phyloP scores from a whole-genome alignment of 352 stramenopile genomes.

The Pythium periplocum region DNA sequence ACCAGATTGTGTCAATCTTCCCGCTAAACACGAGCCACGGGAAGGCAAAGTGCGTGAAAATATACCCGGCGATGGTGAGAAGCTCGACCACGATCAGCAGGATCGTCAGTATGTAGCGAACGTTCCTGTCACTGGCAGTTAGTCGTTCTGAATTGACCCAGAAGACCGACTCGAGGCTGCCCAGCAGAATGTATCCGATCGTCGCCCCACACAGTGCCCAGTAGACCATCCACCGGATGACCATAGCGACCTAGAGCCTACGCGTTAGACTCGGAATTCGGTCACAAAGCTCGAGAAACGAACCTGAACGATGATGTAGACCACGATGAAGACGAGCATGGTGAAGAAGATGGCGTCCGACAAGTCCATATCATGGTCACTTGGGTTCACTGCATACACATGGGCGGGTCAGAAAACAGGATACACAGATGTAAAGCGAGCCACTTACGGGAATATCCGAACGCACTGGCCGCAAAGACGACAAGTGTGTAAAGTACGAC shows the following conservation, averaged over 20 bases:
- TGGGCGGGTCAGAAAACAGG: too few species aligned
- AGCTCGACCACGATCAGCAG: constrained; percentile 32
- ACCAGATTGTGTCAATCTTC: constrained; percentile 26
- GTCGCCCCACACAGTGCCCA: constrained; percentile 37
- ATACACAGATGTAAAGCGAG: too few species aligned
- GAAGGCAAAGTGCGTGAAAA: constrained; percentile 46
- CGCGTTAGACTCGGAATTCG: too few species aligned
- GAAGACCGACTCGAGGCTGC: constrained; percentile 26
- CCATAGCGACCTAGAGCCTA: constrained; percentile 18
- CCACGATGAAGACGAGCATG: background rate
- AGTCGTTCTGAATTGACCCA: constrained; percentile 31
- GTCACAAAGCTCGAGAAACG: too few species aligned
- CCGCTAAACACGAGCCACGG: constrained; percentile 34
- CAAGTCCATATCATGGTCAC: background rate
- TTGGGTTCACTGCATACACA: background rate
- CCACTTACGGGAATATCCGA: constrained; percentile 3
- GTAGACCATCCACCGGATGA: constrained; percentile 57
- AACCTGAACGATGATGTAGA: constrained; percentile 20
- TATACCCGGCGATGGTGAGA: constrained; percentile 35
- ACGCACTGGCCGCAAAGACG: constrained; percentile 17
- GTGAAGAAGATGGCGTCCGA: background rate
- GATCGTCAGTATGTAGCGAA: constrained; percentile 21
- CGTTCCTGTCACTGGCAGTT: constrained; percentile 22
- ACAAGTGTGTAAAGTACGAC: constrained; percentile 52
- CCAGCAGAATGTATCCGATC: constrained; percentile 18